These are phyloP conservation scores for Lyophyllum decastes DNA, from an alignment of 768 basidiomycete species.

Conservation along the genomic window DNA sequence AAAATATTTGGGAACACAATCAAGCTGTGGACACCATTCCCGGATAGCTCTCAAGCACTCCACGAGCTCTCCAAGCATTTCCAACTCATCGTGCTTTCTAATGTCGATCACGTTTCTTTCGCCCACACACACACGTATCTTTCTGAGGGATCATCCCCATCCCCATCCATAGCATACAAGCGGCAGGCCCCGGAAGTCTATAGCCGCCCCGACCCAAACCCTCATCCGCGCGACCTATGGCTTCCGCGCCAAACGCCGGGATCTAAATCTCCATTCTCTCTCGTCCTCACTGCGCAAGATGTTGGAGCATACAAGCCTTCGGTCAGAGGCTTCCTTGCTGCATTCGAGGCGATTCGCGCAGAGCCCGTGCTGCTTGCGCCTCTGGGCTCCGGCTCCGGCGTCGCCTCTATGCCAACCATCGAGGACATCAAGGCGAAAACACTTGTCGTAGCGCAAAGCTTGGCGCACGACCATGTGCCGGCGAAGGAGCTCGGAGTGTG, in stretches of 20 bases:
- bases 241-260: slow-evolving; percentile 41
- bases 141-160: slow-evolving; percentile 35
- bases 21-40: slow-evolving; percentile 63
- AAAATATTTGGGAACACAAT: slow-evolving; percentile 62
- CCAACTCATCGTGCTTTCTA: slow-evolving; percentile 74
- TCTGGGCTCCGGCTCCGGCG: background rate
- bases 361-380: slow-evolving; percentile 42
- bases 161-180: slow-evolving; percentile 1
- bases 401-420: slow-evolving; percentile 14
- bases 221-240: slow-evolving; percentile 39
- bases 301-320: slow-evolving; percentile 75
- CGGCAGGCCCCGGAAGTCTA: slow-evolving; percentile 19
- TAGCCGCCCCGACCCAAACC: slow-evolving; percentile 32
- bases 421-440: slow-evolving; percentile 47
- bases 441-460: slow-evolving; percentile 67
- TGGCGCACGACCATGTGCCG: slow-evolving; percentile 67
- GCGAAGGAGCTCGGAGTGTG: slow-evolving; percentile 55
- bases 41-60: slow-evolving; percentile 65
- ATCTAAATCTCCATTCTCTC: slow-evolving; percentile 60
- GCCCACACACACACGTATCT: slow-evolving; percentile 58
- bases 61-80: slow-evolving; percentile 59
- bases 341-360: slow-evolving; percentile 42
- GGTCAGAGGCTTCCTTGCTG: slow-evolving; percentile 51
- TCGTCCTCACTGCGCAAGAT: slow-evolving; percentile 72
- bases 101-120: slow-evolving; percentile 71